Evolutionary conservation across 2,329 filamentous ascomycete species (phyloP), one percentile per base, ranked within the genome.

Genomic region (Colletotrichum horii): DNA sequence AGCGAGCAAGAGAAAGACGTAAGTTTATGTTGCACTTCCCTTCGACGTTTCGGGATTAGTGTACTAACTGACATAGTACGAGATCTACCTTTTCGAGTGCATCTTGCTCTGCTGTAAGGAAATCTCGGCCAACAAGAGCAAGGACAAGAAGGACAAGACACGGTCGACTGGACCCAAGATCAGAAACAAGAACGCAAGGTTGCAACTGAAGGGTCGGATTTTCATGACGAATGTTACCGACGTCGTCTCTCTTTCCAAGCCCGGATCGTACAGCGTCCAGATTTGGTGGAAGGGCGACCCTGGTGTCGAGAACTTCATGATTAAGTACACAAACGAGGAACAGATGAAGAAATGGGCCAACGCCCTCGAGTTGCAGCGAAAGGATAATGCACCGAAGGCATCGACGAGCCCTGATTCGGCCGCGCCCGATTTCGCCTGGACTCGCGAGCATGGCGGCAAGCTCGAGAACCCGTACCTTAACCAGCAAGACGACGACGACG

Each of bases 171-270:
- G 84, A 8, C 89, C 92, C 74, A 95, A 93, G 83, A 82, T 84
- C 62, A 86, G 87, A 61, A 92, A 90, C 81, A 93, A 91, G 83
- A 94, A 92, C 80, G 94, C 94, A 56, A 98, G 96, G 85, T 89
- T 98, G 76, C 96, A 98, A 84, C 90, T 99, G 34, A 99, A 99
- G 85, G 97, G 97, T 52, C 93, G 97, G 67, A 99, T 99, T 80
- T 98, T 98, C 86, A 98, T 99, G 96, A 96, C 96, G 79, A 99
- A 99, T 82, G 96, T 99, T 70, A 98, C 96, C 52, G 95, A 98
- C 83, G 93, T 98, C n/a, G 89, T 98, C 56, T 96, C 94, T 22
- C 89, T 97, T 75, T 93, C 94, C 66, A 98, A 96, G 84, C 95
- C 95, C 85, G 96, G 95, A 64, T 96, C 95, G 14, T 98, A 98